phyloP scores from a whole-genome alignment of 805 yeast genomes.

The Pichia eremophila region DNA sequence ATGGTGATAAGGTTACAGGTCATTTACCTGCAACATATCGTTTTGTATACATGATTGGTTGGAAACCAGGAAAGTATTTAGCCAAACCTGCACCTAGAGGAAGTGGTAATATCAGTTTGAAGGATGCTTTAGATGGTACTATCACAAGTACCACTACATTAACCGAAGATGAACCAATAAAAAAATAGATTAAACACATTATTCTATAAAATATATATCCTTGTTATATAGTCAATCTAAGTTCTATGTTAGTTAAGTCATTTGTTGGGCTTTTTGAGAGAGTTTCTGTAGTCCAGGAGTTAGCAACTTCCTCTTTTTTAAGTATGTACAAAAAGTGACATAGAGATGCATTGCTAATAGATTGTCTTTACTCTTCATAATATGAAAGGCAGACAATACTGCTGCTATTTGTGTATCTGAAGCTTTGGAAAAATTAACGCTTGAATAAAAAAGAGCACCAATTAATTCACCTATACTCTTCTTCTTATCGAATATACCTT shows the following conservation, averaged over 20 bases:
- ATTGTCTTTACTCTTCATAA: neutral
- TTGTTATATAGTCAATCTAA: too few relatives aligned
- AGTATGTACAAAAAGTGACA: neutral
- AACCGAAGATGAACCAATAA: slow-evolving; percentile 10
- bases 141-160: slow-evolving; percentile 10
- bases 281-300: neutral
- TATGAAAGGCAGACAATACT: neutral
- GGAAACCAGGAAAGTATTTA: slow-evolving; percentile 67
- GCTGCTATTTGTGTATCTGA: neutral
- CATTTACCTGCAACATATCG: slow-evolving; percentile 74
- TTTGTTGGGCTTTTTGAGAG: neutral
- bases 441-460: neutral
- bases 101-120: slow-evolving; percentile 55
- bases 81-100: slow-evolving; percentile 72
- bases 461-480: neutral
- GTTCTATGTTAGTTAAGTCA: neutral
- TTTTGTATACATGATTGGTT: slow-evolving; percentile 77
- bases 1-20: slow-evolving; percentile 46
- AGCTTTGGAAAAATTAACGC: neutral
- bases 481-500: neutral
- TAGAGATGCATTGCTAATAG: neutral
- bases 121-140: slow-evolving; percentile 40
- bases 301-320: neutral
- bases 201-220: neutral
- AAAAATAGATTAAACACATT: neutral